phyloP scores from a whole-genome alignment of 2,329 filamentous ascomycete species.

The Fusarium transvaalense region DNA sequence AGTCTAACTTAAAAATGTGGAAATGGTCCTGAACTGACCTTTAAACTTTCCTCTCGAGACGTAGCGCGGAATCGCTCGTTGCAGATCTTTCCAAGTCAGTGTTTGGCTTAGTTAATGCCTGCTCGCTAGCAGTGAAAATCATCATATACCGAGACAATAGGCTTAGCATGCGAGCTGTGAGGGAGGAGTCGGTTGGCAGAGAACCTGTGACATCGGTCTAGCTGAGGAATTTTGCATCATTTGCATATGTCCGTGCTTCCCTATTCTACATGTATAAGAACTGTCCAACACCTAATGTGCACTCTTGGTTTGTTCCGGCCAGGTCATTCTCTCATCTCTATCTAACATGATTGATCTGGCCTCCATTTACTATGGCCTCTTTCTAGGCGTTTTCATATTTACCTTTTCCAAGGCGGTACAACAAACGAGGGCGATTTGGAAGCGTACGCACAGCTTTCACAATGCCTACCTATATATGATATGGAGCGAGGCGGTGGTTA shows the following conservation, averaged over 20 bases:
- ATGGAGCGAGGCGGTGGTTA: constrained; percentile 45
- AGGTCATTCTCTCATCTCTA: not conserved
- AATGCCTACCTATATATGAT: constrained; percentile 49
- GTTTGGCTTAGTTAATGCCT: not conserved
- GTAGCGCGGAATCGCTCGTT: not conserved
- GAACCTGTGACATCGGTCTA: not conserved
- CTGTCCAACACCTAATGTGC: not conserved
- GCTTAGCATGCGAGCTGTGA: not conserved
- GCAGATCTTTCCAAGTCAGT: constrained; percentile 10
- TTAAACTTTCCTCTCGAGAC: not conserved
- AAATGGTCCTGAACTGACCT: not conserved
- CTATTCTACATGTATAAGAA: not conserved
- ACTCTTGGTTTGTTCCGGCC: not conserved
- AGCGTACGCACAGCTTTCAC: constrained; percentile 26
- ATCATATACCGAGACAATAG: not conserved
- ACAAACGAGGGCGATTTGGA: constrained; percentile 43
- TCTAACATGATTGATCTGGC: constrained; percentile 37
- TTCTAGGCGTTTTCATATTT: constrained; percentile 47
- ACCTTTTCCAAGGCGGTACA: constrained; percentile 41
- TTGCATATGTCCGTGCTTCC: not conserved
- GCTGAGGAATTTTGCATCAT: no score
- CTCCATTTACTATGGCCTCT: constrained; percentile 46
- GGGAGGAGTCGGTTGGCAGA: not conserved
- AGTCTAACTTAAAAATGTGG: constrained; percentile 8
- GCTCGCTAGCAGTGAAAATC: constrained; percentile 5